Evolutionary conservation across 2,329 filamentous ascomycete genomes (phyloP), one percentile per base, ranked within the genome.

Genomic region (Cercospora nicotianae): DNA sequence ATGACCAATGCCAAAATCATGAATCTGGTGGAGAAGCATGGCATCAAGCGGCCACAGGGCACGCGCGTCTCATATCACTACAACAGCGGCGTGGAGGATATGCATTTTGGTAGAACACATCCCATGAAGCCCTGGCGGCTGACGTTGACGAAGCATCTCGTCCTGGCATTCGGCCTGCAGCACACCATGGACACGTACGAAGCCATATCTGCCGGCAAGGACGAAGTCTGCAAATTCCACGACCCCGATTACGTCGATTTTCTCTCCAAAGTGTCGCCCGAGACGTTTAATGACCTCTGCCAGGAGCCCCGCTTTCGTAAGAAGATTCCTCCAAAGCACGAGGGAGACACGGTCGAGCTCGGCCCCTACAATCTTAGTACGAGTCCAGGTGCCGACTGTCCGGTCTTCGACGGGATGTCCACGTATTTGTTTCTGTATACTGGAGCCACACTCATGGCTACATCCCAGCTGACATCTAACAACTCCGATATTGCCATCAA

Each of bases 111-210:
- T 72, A 91, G 92, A 81, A 94, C 92, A 9, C 95, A 99, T 83
- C 95, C 95, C 20, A 99, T 99, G 95, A 99, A 99, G 80, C 95
- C 95, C 67, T 98, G 95, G 94, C 92, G 95, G 39, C 83, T 99
- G 71, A 97, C 94, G 16, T 86, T 99, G 65, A 96, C 95, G 66
- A 98, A 99, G 80, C 93, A 95, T 75, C 87, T 99, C 58, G 93
- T 99, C 71, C 90, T 96, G 77, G 91, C 93, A 1, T 98, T 98
- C 79, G 95, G 95, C 72, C 92, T 99, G 87, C 93, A 96, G 75
- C 91, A 94, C 76, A 93, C 93, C 70, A 98, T 99, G 95, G 93
- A 98, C 80, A 90, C 94, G 72, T 97, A 96, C 80, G 87, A 93
- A 62, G 88, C 94, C 26, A 88, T 94, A 28, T 87, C 90, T 12